Evolutionary conservation across 805 yeast genomes (phyloP), one percentile per base, ranked within the genome.

Genomic region (Nakazawaea pomicola): DNA sequence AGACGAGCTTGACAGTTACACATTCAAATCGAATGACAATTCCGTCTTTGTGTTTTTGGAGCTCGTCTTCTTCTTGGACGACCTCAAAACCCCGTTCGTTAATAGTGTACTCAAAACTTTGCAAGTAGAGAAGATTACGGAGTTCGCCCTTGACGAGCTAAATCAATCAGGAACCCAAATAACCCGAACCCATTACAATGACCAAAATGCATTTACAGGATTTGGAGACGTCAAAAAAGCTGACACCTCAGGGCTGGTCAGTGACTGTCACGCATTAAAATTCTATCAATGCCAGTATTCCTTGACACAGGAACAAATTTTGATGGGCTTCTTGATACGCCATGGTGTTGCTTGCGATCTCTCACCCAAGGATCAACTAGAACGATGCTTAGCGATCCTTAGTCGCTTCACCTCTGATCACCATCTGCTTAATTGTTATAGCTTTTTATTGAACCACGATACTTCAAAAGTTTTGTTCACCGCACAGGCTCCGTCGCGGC

Each of bases 401-500:
- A 15, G 15, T 6, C n/a, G 18, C 14, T 7, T 33, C 18, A n/a
- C 3, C 4, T 33, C 36, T n/a, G 3, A 20, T 23, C 36, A 33
- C 6, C 21, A 23, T 8, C 25, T 11, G 6, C n/a, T 27, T 5
- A 25, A 27, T 12, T 16, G 20, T 15, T 11, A 27, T 6, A 17
- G 11, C 10, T 11, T 19, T 16, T 18, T 35, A 11, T 12, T 25
- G n/a, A 17, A 25, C 17, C 15, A 17, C 21, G 31, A 25, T 2
- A 16, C 8, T 8, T 8, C 12, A 9, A 16, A 7, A 6, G 10
- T 11, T 4, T 14, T 36, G 9, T 14, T 16, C 19, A 10, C 11
- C n/a, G 14, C 18, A 9, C 8, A 20, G 36, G 41, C 39, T 11
- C 23, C 48, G 4, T 15, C 33, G 14, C 15, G 21, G n/a, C 12